A percentile compares a stretch with the other conserved stretches of the same genome.
phyloP scores from a whole-genome alignment of 345 rosid species.

The Xanthoceras sorbifolium region DNA sequence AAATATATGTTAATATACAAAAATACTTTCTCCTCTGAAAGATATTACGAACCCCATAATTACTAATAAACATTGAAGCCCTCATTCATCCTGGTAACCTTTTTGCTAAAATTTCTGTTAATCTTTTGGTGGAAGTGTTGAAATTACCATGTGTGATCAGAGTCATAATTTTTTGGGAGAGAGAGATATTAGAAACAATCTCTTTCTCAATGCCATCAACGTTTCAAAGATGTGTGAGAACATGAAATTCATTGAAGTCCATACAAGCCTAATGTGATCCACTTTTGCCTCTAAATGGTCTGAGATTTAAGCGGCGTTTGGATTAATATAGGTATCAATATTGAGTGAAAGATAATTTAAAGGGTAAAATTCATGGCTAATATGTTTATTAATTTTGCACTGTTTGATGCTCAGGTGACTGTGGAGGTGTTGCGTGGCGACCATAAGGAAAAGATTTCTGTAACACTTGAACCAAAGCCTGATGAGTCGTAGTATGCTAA shows the following conservation, averaged over 20 bases:
- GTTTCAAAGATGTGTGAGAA: not conserved
- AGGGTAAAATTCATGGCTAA: not conserved
- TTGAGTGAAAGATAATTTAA: not conserved
- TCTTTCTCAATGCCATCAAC: not conserved
- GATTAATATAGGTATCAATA: not conserved
- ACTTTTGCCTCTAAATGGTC: not conserved
- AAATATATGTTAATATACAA: not conserved
- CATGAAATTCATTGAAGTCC: not conserved
- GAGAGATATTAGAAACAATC: not conserved
- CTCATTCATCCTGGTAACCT: not conserved
- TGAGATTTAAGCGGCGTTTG: not conserved
- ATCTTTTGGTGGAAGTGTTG: not conserved
- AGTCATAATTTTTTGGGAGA: not conserved
- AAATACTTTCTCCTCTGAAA: not conserved
- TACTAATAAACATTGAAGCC: not conserved
- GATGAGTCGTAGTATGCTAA: constrained; percentile 58
- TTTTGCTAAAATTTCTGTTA: not conserved
- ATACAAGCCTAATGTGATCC: not conserved
- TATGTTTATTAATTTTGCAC: not conserved
- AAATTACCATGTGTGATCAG: not conserved
- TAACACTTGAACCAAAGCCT: constrained; percentile 79
- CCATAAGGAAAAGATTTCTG: constrained; percentile 89
- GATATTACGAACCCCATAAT: not conserved
- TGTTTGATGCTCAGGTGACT: constrained; percentile 48
- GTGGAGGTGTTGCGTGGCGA: constrained; percentile 94